Base-by-base conservation (phyloP, 2,329 filamentous ascomycete genomes). In the Aphanoascus verrucosus region DNA sequence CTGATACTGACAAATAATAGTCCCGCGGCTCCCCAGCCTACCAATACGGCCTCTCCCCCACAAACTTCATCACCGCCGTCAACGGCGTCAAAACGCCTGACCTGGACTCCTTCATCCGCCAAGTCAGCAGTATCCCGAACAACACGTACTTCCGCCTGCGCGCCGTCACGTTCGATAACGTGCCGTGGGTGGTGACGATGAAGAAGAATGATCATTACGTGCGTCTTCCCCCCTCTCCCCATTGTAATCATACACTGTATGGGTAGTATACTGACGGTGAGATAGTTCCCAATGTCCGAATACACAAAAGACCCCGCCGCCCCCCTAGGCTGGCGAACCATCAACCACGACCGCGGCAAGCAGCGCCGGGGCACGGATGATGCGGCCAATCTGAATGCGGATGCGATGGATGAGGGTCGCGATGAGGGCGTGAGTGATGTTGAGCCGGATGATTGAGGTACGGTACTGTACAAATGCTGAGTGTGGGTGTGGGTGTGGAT, bases 181-280 rank as follows among this genome's bases (percentile, higher is more conserved):
- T 98, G 8, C 91, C 91, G 2, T 98, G 93, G 89, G 89, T 98
- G n/a, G 88, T 94, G 38, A 98, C 93, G 7, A 95, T 98, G 87
- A 98, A 98, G 82, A 97, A 97, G 80, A 96, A 96, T 62, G 91
- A 98, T 67, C 93, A 98, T 70, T 98, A 98, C 68, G 74, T 77
- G 63, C 65, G 72, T 66, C 17, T 19, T 43, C 14, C 3, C 38
- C 37, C 19, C 15, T 28, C 20, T 34, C 28, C 11, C 5, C 19
- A 9, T 37, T 1, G 5, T 23, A 23, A n/a, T 12, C 47, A 28
- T 28, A 7, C 7, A 28, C 23, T 28, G 23, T 28, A 28, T 28
- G 7, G 3, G 7, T 28, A 7, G 7, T 4, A 28, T 28, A 28
- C 23, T 28, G 23, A 28, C 23, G 3, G 7, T 28, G 7, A 28